Conservation (phyloP, 441 rosid genomes). For the Erysimum pusillum region DNA sequence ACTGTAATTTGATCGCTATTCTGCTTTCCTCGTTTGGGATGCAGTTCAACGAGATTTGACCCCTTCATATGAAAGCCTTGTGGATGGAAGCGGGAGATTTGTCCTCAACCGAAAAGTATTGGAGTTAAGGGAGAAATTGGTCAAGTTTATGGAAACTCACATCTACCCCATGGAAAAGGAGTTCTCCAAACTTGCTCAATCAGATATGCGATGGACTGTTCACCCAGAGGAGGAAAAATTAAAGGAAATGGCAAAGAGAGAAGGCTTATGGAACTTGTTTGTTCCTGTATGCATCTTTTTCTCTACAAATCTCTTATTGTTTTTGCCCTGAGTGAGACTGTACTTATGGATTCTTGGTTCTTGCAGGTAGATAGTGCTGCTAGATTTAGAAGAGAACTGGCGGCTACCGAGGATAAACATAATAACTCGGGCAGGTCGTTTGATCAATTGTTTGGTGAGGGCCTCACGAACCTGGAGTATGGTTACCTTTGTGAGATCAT, state of each 20-base stretch:
- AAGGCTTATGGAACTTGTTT: conserved; percentile 93
- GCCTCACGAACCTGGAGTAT: conserved; percentile 95
- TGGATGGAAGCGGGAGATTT: conserved; percentile 68
- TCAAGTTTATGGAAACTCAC: conserved; percentile 90
- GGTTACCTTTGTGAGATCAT: conserved; percentile 97
- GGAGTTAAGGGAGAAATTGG: conserved; percentile 71
- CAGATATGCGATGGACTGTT: conserved; percentile 82
- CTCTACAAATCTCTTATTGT: conserved; percentile 17
- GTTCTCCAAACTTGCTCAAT: conserved; percentile 81
- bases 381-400: conserved; percentile 71
- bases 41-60: conserved; percentile 44
- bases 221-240: conserved; percentile 95
- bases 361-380: conserved; percentile 91
- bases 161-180: conserved; percentile 86
- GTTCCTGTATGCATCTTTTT: conserved; percentile 70
- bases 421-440: conserved; percentile 38
- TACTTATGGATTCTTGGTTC: conserved; percentile 34
- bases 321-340: conserved; percentile 5
- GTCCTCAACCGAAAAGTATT: conserved; percentile 73
- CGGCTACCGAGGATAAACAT: conserved; percentile 54
- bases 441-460: conserved; percentile 81
- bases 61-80: conserved; percentile 49
- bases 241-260: conserved; percentile 88
- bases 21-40: conserved; percentile 33
- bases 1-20: conserved; percentile 8